Conservation (phyloP, 2,329 filamentous ascomycete species). For the Colletotrichum tanaceti region DNA sequence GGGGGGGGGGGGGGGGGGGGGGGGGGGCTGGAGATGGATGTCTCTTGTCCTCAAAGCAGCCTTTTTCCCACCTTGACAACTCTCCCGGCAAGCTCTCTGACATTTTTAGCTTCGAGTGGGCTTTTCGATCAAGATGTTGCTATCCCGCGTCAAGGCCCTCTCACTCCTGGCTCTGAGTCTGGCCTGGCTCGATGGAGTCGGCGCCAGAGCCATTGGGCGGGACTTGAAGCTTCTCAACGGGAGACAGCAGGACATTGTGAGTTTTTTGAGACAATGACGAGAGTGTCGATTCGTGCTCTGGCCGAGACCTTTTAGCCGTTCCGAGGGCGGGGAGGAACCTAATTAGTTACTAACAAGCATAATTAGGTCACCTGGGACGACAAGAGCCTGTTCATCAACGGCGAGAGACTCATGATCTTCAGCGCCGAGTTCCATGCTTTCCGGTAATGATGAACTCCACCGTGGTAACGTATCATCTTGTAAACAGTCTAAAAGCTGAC, state of each 20-base stretch:
- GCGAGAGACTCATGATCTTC: slow-evolving; percentile 75
- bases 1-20: too few species aligned
- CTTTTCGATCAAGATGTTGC: slow-evolving; percentile 24
- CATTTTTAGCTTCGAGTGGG: not conserved
- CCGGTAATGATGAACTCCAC: slow-evolving; percentile 31
- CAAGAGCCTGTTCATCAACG: slow-evolving; percentile 72
- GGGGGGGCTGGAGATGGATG: not conserved
- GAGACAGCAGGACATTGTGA: slow-evolving; percentile 38
- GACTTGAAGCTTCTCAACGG: slow-evolving; percentile 33
- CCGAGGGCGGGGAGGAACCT: fast-evolving
- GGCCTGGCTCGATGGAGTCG: slow-evolving; percentile 23
- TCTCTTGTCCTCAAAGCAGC: too few species aligned
- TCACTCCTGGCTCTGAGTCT: slow-evolving; percentile 23
- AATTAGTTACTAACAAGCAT: not conserved
- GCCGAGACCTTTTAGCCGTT: too few species aligned
- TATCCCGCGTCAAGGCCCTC: slow-evolving; percentile 28
- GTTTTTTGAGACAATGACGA: not conserved
- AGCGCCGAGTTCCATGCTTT: slow-evolving; percentile 76
- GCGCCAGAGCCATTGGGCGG: slow-evolving; percentile 9
- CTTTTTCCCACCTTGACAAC: too few species aligned
- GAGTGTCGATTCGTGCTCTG: fast-evolving
- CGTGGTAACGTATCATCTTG: not conserved
- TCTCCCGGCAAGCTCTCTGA: not conserved
- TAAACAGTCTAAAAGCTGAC: not conserved
- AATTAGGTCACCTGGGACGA: slow-evolving; percentile 76